Evolutionary conservation across 495 filamentous ascomycete genomes (phyloP), one percentile per base, ranked within the genome.

Genomic region (Aspergillus indologenus): DNA sequence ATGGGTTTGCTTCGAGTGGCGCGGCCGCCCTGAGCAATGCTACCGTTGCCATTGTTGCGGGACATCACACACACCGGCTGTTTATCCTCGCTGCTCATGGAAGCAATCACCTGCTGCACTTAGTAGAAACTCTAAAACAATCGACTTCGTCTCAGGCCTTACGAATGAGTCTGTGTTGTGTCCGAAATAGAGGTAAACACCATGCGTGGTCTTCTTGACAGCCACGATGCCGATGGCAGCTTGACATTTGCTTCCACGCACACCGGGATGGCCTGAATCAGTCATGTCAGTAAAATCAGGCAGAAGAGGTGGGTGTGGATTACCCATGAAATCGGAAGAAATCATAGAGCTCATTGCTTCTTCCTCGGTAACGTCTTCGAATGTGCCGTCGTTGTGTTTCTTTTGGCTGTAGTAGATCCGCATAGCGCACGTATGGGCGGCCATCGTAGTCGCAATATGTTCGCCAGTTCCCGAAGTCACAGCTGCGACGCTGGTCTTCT

Each of bases 381-480:
- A 84, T 2, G 68, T 70, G 17, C 90, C 91, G 14, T 78, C 80
- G 6, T 74, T 69, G 15, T 77, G 78, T 58, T 81, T 86, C 31
- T 80, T 81, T 18, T 83, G 83, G 45, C 80, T 78, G 54, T 87
- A 83, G 64, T 88, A 93, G 17, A 97, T 70, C 0, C 91, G 83
- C 47, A 86, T 85, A 2, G 90, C 89, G 69, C 90, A 92, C 51
- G 84, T 87, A 42, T 82, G 82, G 0, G 92, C 91, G 14, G 91
- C 91, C 75, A 90, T 80, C 0, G 91, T 93, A 1, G 93, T 93
- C 6, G 91, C 90, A 85, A 98, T 97, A 66, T 98, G 94, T 76
- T 98, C 94, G 40, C 94, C 94, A 5, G 94, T 98, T 26, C 94
- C 94, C 63, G 91, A 95, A 17, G 90, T 92, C 9, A 96, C 90